Evolutionary conservation across 257 asterid genomes (phyloP).

Genomic region (Paulownia fortunei): DNA sequence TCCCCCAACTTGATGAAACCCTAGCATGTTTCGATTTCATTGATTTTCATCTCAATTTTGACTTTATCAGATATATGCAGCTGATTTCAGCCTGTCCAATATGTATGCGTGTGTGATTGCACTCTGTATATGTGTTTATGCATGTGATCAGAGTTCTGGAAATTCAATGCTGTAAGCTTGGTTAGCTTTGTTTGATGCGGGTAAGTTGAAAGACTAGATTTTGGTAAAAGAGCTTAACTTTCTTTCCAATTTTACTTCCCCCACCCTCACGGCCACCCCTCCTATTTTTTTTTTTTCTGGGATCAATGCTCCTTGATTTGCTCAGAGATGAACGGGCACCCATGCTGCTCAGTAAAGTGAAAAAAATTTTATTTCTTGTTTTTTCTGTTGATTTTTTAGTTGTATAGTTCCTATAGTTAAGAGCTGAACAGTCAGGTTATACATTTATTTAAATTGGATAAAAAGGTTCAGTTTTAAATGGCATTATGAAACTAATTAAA

Average conservation of each 20-base stretch:
- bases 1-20: constrained; percentile 51
- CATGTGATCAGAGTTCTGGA: constrained; percentile 32
- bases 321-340: neutral
- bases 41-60: constrained; percentile 20
- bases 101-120: neutral
- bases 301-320: neutral
- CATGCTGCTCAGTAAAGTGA: neutral
- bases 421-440: constrained; percentile 6
- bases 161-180: constrained; percentile 1
- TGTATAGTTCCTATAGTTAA: neutral
- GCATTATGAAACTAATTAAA: neutral
- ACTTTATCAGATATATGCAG: neutral
- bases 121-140: constrained; percentile 22
- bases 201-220: constrained; percentile 17
- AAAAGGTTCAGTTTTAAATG: neutral
- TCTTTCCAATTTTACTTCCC: neutral
- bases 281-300: neutral
- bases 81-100: constrained; percentile 2
- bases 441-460: neutral
- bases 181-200: constrained; percentile 18
- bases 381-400: neutral
- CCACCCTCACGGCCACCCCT: too few relatives aligned
- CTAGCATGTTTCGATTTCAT: constrained; percentile 23
- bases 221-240: neutral
- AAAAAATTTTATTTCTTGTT: neutral